Evolutionary conservation across 106 monocot species (phyloP), one percentile per base, ranked within the genome.

Genomic region (Allium cepa): DNA sequence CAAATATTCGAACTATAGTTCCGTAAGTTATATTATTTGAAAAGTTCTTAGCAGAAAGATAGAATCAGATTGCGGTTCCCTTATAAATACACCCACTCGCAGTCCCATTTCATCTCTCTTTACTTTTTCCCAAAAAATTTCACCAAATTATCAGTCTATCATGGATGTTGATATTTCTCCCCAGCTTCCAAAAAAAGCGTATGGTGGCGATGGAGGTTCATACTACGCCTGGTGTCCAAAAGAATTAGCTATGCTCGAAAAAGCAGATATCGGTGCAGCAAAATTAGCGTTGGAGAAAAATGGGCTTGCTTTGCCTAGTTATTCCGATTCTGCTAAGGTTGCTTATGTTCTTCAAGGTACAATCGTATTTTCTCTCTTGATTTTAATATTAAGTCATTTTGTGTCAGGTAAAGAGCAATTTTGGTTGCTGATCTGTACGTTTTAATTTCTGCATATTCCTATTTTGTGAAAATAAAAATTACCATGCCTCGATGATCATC

Each of bases 301-400:
- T 1, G 94, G 90, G 17, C 68, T 94, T 69, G 82, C 94, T 26
- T 82, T 90, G 15, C 94, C 94, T 10, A 75, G 78, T 47, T 94
- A 79, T 70, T 94, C 87, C 11, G 94, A 94, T 70, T 90, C 94
- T 28, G 81, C 82, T 58, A 90, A 90, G 78, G 86, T 94, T 53
- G 93, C 93, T 50, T 90, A 94, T 53, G 90, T 94, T 10, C 87
- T 94, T 58, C 78, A 90, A 87, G 94, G 90, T 94, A 49, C 22
- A 16, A 65, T 17, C 8, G 15, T 11, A 1, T 4, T 14, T 15
- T 0, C 8, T 64, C 18, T 17, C 10, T 36, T 11, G 4, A 3
- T 49, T 65, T 65, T 62, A 28, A 36, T 26, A 36, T 62, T 26
- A 10, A 10, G 47, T 63, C 36, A 36, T 63, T 46, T 60, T 60